Conservation (phyloP, 1,284 basidiomycete species). For the Trichosporon faecale region DNA sequence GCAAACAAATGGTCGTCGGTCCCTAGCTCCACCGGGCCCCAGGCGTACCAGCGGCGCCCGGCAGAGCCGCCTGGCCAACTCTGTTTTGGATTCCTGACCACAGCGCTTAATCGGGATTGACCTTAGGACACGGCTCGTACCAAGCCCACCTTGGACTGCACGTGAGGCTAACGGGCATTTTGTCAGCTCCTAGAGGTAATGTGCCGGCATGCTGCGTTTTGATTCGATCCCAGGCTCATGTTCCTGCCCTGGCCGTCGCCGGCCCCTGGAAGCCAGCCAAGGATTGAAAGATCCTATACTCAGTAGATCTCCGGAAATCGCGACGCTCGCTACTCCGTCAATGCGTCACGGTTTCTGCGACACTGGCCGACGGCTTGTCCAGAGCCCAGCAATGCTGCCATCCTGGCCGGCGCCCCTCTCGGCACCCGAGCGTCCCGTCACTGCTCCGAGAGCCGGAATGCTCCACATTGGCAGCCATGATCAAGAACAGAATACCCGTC, state of each 20-base stretch:
- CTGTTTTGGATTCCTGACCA: background rate
- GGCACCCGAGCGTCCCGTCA: background rate
- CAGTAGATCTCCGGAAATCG: background rate
- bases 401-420: background rate
- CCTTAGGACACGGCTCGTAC: background rate
- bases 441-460: background rate
- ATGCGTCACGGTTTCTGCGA: background rate
- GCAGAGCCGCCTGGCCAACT: background rate
- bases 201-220: background rate
- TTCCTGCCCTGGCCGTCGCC: background rate
- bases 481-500: background rate
- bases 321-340: background rate
- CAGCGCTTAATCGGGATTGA: slow-evolving; percentile 2
- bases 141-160: background rate
- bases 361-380: background rate
- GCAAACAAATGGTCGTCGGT: background rate
- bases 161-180: background rate
- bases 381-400: background rate
- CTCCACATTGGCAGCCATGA: background rate
- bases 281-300: background rate
- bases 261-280: background rate
- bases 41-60: slow-evolving; percentile 6
- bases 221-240: background rate
- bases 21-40: slow-evolving; percentile 9
- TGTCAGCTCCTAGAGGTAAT: background rate